These are phyloP conservation scores for Lecanicillium sp. DNA, from an alignment of 2,329 filamentous ascomycete genomes.

Conservation along the genomic window DNA sequence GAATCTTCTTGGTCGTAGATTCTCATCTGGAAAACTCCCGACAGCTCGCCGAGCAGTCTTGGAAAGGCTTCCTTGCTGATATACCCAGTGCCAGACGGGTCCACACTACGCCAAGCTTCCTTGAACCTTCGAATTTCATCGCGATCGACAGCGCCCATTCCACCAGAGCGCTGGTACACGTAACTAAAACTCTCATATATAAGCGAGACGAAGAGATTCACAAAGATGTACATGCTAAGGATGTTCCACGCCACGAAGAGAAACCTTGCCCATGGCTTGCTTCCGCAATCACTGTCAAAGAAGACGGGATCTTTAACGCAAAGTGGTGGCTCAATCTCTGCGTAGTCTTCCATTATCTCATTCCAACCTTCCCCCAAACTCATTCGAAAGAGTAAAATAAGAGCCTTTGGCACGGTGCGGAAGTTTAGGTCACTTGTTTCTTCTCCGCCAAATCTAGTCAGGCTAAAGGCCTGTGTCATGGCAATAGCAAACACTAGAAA, in stretches of 20 bases:
- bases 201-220: slow-evolving; percentile 94
- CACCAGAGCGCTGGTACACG: slow-evolving; percentile 92
- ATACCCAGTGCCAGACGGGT: slow-evolving; percentile 83
- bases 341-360: slow-evolving; percentile 91
- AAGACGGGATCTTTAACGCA: slow-evolving; percentile 68
- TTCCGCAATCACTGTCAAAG: slow-evolving; percentile 87
- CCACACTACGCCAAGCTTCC: slow-evolving; percentile 93
- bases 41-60: slow-evolving; percentile 80
- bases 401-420: slow-evolving; percentile 83
- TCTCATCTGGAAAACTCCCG: slow-evolving; percentile 93
- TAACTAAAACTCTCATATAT: slow-evolving; percentile 99
- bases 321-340: slow-evolving; percentile 66
- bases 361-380: slow-evolving; percentile 97
- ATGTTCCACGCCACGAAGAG: slow-evolving; percentile 98
- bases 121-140: slow-evolving; percentile 97
- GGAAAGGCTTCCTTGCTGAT: slow-evolving; percentile 89
- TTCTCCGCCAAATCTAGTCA: slow-evolving; percentile 73
- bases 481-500: slow-evolving; percentile 96
- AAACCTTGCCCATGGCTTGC: slow-evolving; percentile 75
- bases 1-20: slow-evolving; percentile 91
- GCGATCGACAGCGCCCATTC: slow-evolving; percentile 80
- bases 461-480: slow-evolving; percentile 87
- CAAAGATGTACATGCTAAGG: slow-evolving; percentile 99
- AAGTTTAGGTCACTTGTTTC: slow-evolving; percentile 82
- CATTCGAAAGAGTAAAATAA: slow-evolving; percentile 88